Base-by-base conservation (phyloP, 208 protist species). In the Acanthamoeba lenticulata region DNA sequence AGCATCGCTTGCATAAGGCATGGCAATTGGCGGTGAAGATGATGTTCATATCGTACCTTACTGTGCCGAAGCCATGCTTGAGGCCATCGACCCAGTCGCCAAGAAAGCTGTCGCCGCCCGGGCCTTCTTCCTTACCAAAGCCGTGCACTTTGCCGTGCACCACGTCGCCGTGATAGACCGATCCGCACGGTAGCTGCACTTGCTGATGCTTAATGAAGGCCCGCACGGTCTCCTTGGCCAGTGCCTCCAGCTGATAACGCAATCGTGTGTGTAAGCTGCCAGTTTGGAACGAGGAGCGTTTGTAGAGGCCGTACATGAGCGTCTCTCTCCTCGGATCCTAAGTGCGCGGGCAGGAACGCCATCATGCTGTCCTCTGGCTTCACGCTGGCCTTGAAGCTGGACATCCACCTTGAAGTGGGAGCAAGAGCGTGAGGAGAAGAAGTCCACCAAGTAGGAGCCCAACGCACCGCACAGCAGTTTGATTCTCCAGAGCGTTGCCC, bases 91-190 rank as follows among this genome's bases (percentile, higher is more conserved):
- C 77, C 77, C 77, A 88, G 47, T 88, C 77, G 3, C 77, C 77
- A 21, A 88, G 44, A 36, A 60, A 88, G 42, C 40, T 49, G 24
- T 88, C 77, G 29, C 77, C 77, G 19, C 29, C 47, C 24, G 77
- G 44, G 7, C 11, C 47, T 27, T 60, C 77, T 29, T 88, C 77
- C 47, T 57, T 49, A 15, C 77, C 77, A 21, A 88, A 49, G 13
- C 77, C 77, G 15, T 88, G 77, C 47, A 88, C 27, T 38, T 88
- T 55, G 77, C 77, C 77, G 47, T 88, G 77, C 0, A 88, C 77
- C 27, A 57, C 47, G 36, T 88, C 47, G n/a, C 77, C 77, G 9
- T 88, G 27, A 38, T 88, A 88, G 40, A 88, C n/a, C 0, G 77
- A 88, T 0, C 77, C 77, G 21, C 47, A n/a, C 2, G 77, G 77